phyloP scores from a whole-genome alignment of 306 rosid species.

The Arachis stenosperma region DNA sequence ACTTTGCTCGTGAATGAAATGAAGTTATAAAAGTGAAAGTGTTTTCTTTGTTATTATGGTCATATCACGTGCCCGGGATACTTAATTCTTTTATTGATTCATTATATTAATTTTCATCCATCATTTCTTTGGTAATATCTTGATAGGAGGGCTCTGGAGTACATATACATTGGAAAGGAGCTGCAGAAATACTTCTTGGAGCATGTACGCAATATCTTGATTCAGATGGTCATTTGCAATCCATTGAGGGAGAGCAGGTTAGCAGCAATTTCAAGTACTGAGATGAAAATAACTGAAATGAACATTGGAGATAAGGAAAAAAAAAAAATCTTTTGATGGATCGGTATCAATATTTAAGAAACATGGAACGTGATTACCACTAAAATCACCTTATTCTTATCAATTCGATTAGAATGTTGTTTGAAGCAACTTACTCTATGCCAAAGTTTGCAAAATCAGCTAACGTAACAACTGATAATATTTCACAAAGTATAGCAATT shows the following conservation, averaged over 20 bases:
- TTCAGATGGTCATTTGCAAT: slow-evolving; percentile 62
- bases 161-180: slow-evolving; percentile 97
- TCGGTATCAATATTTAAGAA: slow-evolving; percentile 31
- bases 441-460: slow-evolving; percentile 8
- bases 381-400: slow-evolving; percentile 18
- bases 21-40: background rate
- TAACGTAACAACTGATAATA: slow-evolving; percentile 8
- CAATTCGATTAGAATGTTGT: slow-evolving; percentile 29
- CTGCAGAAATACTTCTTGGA: slow-evolving; percentile 86
- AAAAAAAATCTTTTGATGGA: slow-evolving; percentile 28
- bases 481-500: slow-evolving; percentile 13
- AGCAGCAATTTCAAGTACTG: slow-evolving; percentile 38
- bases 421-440: slow-evolving; percentile 25
- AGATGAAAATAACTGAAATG: slow-evolving; percentile 33
- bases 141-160: slow-evolving; percentile 68
- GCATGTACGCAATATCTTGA: slow-evolving; percentile 75
- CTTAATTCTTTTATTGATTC: slow-evolving; percentile 14
- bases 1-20: slow-evolving; percentile 32
- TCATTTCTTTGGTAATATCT: slow-evolving; percentile 31
- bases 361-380: slow-evolving; percentile 24
- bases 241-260: slow-evolving; percentile 72
- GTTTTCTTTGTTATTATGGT: slow-evolving; percentile 14
- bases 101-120: slow-evolving; percentile 9
- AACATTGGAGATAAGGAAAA: slow-evolving; percentile 22
- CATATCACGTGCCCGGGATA: slow-evolving; percentile 31